Evolutionary conservation across 1,284 basidiomycete species (phyloP), one percentile per base, ranked within the genome.

Genomic region (Cutaneotrichosporon curvatum): DNA sequence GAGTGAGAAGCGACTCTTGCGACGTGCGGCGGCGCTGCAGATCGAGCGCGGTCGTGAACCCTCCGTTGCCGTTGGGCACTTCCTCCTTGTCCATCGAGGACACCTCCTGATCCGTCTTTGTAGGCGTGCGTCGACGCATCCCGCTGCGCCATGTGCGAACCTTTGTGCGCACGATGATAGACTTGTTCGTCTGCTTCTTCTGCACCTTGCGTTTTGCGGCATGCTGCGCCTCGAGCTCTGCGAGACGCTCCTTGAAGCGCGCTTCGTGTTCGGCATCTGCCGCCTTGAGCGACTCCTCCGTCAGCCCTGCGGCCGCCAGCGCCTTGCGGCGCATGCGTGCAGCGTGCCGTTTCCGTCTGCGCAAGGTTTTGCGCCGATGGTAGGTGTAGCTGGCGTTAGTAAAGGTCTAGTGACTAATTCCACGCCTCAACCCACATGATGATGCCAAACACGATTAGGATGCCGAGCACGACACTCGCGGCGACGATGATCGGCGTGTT

Each of bases 401-500:
- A 23, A 19, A 37, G 23, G 16, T n/a, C 9, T 32, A 9, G 25
- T 7, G 25, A 12, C 25, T 28, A 28, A 7, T 12, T 28, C 8
- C 25, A 28, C 25, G 28, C 2, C 1, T 22, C 30, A 4, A 61
- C 67, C 44, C 46, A 67, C 63, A 68, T 51, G 21, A 67, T 56
- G 50, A 70, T 63, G 18, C 55, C 55, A 25, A 55, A 55, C 23
- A 70, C 63, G 28, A 72, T 67, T 25, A 59, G 43, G 5, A 63
- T 37, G 6, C 69, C 65, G 40, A 72, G 50, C 40, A 71, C 61
- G 19, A 68, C 61, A 31, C 61, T 64, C 2, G 63, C 60, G 16
- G 64, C 57, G n/a, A 62, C 64, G 30, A 72, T 72, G 4, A 72
- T 53, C 0, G 70, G 69, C 2, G 69, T 65, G 47, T 60, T 61